Evolutionary conservation across 2,329 filamentous ascomycete species (phyloP).

Genomic region (Periconia sp.): DNA sequence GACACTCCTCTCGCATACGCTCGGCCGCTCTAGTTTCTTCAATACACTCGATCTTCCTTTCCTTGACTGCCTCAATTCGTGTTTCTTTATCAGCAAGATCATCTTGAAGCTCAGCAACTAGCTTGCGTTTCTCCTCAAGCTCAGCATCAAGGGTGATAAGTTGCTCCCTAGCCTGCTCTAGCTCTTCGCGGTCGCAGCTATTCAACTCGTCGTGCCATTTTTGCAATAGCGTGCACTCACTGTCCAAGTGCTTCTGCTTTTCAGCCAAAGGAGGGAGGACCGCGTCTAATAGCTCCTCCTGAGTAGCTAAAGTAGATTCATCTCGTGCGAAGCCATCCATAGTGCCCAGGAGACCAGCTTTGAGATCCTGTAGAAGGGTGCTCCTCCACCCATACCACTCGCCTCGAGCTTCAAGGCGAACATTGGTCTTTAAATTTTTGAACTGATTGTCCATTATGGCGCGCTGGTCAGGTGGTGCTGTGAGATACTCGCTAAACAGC

Average conservation of each 20-base stretch:
- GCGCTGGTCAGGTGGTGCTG: constrained; percentile 82
- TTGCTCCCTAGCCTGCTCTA: constrained; percentile 74
- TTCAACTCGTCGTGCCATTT: constrained; percentile 75
- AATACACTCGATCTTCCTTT: constrained; percentile 72
- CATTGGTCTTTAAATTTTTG: constrained; percentile 95
- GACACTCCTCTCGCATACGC: constrained; percentile 81
- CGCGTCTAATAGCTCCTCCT: constrained; percentile 71
- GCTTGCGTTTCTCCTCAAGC: constrained; percentile 70
- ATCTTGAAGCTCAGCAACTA: constrained; percentile 70
- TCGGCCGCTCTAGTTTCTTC: constrained; percentile 84
- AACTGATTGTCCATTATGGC: constrained; percentile 94
- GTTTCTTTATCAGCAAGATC: constrained; percentile 72
- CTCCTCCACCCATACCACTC: constrained; percentile 99
- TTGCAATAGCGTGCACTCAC: constrained; percentile 71
- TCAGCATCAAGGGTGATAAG: constrained; percentile 70
- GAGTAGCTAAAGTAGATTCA: constrained; percentile 67
- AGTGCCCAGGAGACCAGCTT: constrained; percentile 78
- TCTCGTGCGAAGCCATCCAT: constrained; percentile 79
- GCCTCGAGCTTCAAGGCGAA: constrained; percentile 86
- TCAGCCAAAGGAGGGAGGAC: constrained; percentile 70
- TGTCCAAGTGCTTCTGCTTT: constrained; percentile 66
- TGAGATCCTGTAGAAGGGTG: constrained; percentile 82
- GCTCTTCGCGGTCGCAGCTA: constrained; percentile 79
- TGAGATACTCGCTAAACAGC: constrained; percentile 89
- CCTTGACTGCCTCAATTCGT: constrained; percentile 66